These are phyloP conservation scores for Arthrocladium fulminans DNA, from an alignment of 2,329 filamentous ascomycete genomes.

Conservation along the genomic window DNA sequence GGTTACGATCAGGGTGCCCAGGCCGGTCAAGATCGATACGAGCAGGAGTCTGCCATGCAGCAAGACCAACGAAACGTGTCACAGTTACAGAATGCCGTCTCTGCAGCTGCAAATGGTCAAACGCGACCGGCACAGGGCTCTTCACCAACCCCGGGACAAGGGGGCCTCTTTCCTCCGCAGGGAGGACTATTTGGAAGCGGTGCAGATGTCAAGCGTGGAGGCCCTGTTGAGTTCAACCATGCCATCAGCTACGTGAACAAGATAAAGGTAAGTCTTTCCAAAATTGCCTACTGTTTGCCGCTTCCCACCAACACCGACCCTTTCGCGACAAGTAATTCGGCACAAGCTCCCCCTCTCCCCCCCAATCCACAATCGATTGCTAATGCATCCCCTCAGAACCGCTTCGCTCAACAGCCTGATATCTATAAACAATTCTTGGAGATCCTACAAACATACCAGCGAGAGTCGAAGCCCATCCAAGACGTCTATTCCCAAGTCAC, in stretches of 20 bases:
- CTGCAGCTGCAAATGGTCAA: slow-evolving; percentile 46
- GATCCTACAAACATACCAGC: slow-evolving; percentile 94
- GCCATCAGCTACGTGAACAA: slow-evolving; percentile 99
- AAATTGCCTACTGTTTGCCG: neutral
- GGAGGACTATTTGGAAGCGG: slow-evolving; percentile 49
- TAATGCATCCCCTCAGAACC: slow-evolving; percentile 54
- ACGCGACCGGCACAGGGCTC: slow-evolving; percentile 40
- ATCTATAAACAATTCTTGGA: slow-evolving; percentile 99
- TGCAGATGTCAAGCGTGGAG: slow-evolving; percentile 65
- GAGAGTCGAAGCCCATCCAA: slow-evolving; percentile 95
- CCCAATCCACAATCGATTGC: neutral
- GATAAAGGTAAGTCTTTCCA: slow-evolving; percentile 66
- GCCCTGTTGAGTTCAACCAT: slow-evolving; percentile 97
- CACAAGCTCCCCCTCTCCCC: too few species aligned
- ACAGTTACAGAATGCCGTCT: slow-evolving; percentile 57
- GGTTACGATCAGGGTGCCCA: slow-evolving; percentile 12
- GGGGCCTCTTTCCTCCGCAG: slow-evolving; percentile 12
- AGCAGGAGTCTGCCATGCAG: slow-evolving; percentile 17
- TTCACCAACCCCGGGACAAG: slow-evolving; percentile 35
- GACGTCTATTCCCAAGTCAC: slow-evolving; percentile 98
- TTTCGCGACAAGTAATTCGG: too few species aligned
- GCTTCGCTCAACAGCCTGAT: slow-evolving; percentile 90
- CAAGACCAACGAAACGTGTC: slow-evolving; percentile 21
- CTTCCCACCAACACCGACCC: too few species aligned
- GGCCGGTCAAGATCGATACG: slow-evolving; percentile 11